Percentiles rank a stretch among this genome's conserved stretches.
Conservation (phyloP, 2,329 filamentous ascomycete genomes). For the Colletotrichum sp. region DNA sequence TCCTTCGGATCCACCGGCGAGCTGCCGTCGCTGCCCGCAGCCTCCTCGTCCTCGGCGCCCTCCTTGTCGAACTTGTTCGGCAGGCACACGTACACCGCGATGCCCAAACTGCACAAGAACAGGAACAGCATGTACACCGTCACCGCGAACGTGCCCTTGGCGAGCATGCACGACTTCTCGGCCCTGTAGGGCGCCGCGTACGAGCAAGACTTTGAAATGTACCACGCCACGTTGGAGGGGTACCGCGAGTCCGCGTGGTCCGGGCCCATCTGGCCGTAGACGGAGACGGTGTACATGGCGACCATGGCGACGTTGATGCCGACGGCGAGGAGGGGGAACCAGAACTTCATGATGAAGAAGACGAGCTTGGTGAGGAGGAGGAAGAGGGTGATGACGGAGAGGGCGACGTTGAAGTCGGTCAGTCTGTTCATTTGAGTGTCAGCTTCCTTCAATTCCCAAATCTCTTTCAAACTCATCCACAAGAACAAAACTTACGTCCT, state of each 20-base stretch:
- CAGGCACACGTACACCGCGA: constrained; percentile 64
- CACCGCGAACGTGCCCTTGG: constrained; percentile 70
- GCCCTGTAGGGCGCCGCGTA: constrained; percentile 60
- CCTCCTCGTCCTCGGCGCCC: constrained; percentile 42
- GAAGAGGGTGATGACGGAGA: constrained; percentile 79
- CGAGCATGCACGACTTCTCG: constrained; percentile 68
- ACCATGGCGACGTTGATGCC: constrained; percentile 62
- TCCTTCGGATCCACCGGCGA: constrained; percentile 34
- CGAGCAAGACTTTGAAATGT: constrained; percentile 73
- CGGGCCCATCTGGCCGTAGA: constrained; percentile 75
- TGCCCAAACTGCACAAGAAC: constrained; percentile 62
- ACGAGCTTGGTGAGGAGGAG: constrained; percentile 74
- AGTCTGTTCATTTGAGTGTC: constrained; percentile 52
- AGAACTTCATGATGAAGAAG: constrained; percentile 73
- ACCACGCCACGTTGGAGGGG: constrained; percentile 73
- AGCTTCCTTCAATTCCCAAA: neutral
- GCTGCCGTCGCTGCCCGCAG: constrained; percentile 32
- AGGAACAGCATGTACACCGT: constrained; percentile 70
- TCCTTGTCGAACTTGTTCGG: constrained; percentile 61
- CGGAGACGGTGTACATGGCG: constrained; percentile 68
- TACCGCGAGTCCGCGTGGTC: constrained; percentile 72
- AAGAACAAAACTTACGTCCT: constrained; percentile 60
- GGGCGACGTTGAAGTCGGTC: constrained; percentile 78
- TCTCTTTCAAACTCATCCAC: neutral
- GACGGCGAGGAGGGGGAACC: constrained; percentile 69